phyloP scores from a whole-genome alignment of 2,329 filamentous ascomycete genomes.

The Xylariaceae sp. region DNA sequence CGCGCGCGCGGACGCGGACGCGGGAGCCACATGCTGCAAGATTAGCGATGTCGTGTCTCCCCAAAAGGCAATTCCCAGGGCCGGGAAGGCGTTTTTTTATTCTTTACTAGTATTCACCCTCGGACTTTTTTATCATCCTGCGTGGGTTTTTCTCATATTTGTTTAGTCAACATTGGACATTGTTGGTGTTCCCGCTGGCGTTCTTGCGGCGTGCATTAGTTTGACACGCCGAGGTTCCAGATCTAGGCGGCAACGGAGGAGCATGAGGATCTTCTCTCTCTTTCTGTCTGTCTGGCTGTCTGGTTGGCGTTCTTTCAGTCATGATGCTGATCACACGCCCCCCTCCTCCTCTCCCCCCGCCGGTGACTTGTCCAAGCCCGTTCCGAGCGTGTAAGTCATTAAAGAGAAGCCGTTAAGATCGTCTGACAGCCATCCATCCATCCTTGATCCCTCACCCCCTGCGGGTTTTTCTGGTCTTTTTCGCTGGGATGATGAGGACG shows the following conservation, averaged over 20 bases:
- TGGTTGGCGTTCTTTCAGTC: no score
- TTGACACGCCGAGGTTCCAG: neutral
- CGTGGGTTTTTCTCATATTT: neutral
- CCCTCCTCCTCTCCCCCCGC: neutral
- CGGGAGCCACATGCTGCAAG: conserved; percentile 30
- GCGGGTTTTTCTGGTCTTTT: neutral
- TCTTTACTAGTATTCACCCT: neutral
- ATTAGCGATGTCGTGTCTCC: conserved; percentile 35
- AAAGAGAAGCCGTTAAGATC: conserved; percentile 11
- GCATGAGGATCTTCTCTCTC: neutral
- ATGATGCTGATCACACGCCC: neutral
- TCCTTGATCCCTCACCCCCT: conserved; percentile 15
- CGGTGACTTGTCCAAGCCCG: neutral
- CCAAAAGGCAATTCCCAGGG: conserved; percentile 11
- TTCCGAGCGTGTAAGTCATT: conserved; percentile 1
- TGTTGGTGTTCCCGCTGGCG: neutral
- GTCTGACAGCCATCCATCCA: conserved; percentile 1
- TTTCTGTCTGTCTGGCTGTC: no score
- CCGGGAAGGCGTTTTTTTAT: neutral
- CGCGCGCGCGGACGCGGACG: no score
- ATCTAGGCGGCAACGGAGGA: neutral
- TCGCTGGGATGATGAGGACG: conserved; percentile 2
- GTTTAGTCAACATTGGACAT: conserved; percentile 2
- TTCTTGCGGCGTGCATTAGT: neutral
- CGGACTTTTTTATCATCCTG: neutral